Base-by-base conservation (phyloP, 768 basidiomycete species). In the Serendipita sp. region DNA sequence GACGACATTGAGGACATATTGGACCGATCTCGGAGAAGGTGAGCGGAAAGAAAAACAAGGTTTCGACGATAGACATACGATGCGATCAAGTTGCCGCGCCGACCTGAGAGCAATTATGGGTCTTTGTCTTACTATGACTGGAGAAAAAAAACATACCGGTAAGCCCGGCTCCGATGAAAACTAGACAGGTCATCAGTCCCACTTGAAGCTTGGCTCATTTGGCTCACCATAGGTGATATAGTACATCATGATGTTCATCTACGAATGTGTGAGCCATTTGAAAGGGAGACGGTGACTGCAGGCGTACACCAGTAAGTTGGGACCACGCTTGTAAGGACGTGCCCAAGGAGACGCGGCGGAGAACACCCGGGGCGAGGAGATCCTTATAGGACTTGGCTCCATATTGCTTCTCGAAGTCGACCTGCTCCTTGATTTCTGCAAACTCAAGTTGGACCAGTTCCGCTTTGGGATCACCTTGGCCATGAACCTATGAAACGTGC, bases 211-310 rank as follows among this genome's bases (percentile, higher is more conserved):
- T n/a, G n/a, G n/a, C n/a, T n/a, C 9, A 14, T 13, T 14, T 16
- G 13, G 28, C 48, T 9, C 28, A 26, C 48, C 48, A 51, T 51
- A 51, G 11, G 48, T 51, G 48, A 51, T 51, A 51, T 51, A 51
- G 38, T 66, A 82, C 85, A 89, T 86, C 86, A 89, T 88, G 68
- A 88, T 80, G 70, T 88, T 87, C 82, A 88, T 86, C 38, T 20
- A 11, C 42, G 42, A n/a, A n/a, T n/a, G n/a, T n/a, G n/a, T n/a
- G n/a, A n/a, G n/a, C n/a, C n/a, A n/a, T n/a, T n/a, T n/a, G n/a
- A n/a, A n/a, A n/a, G n/a, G n/a, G n/a, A n/a, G n/a, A n/a, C n/a
- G n/a, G 3, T 31, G 45, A 38, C 58, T 42, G n/a, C n/a, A n/a
- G n/a, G n/a, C n/a, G n/a, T 30, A 61, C 43, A 28, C 61, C 66